Base-by-base conservation (phyloP, 371 early-diverging fungal species). In the Apophysomyces sp. region DNA sequence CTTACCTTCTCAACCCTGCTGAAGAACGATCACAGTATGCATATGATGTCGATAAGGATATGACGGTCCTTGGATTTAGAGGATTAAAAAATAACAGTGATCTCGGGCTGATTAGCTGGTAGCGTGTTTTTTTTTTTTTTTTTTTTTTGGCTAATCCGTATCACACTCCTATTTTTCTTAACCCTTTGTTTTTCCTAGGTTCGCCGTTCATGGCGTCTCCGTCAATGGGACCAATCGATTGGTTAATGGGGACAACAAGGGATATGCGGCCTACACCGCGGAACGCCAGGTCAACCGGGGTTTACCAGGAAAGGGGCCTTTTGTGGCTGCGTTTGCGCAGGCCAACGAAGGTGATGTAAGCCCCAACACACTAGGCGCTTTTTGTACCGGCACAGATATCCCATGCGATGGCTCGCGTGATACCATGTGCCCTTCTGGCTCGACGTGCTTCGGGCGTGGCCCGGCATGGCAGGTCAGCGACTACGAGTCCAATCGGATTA, bases 181-280 rank as follows among this genome's bases (percentile, higher is more conserved):
- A 13, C 8, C 34, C 34, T 34, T 8, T 11, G 67, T 1, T 60
- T 58, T n/a, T n/a, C n/a, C n/a, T 66, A 88, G 85, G 86, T 87
- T 88, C 70, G 75, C 89, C 28, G 89, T 88, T 0, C 90, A 90
- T 69, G 83, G 86, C 3, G 78, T 78, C 6, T 82, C 83, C n/a
- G 79, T 90, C 63, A 84, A 85, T 36, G 79, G 75, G 29, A 74
- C 75, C 7, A 87, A 87, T 59, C 57, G 60, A 56, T 63, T 83
- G 28, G 72, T 88, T 12, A 78, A 78, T 55, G 88, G 87, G 4
- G 90, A 90, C 62, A 90, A 90, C 72, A 90, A 90, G 69, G 90
- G 90, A 0, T 86, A 81, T 62, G 89, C 89, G 13, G 73, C 81
- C 16, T 85, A 83, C 67, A 31, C 78, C 3, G 71, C 75, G 37